A percentile compares a stretch with the other conserved stretches of the same genome.
Conservation (phyloP, 164 flowering plant species). For the Euptelea pleiosperma region DNA sequence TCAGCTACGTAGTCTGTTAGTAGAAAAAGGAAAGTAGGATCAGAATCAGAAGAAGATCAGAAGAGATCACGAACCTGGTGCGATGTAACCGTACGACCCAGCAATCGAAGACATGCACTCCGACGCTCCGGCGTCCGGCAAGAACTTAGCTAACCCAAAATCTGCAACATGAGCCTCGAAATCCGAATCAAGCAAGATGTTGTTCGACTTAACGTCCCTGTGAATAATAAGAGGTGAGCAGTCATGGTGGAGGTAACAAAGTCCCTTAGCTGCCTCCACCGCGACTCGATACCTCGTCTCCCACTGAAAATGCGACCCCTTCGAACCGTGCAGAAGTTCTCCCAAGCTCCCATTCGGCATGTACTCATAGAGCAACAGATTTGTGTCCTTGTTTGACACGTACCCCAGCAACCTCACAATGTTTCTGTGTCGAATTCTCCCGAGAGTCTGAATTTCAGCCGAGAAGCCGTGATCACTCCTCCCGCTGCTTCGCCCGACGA, state of each 20-base stretch:
- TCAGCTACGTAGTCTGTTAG: no score
- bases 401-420: slow-evolving; percentile 80
- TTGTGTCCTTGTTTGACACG: slow-evolving; percentile 76
- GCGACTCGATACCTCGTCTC: slow-evolving; percentile 73
- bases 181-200: slow-evolving; percentile 73
- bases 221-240: slow-evolving; percentile 86
- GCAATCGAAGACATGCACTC: slow-evolving; percentile 95
- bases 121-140: slow-evolving; percentile 68
- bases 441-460: slow-evolving; percentile 86
- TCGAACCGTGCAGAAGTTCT: slow-evolving; percentile 70
- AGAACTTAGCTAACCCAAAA: slow-evolving; percentile 92
- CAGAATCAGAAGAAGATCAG: not conserved
- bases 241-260: slow-evolving; percentile 91
- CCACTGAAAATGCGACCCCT: slow-evolving; percentile 81
- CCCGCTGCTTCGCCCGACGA: slow-evolving; percentile 45
- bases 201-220: slow-evolving; percentile 86
- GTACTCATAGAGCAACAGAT: slow-evolving; percentile 79
- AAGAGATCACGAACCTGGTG: slow-evolving; percentile 60
- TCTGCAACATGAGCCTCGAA: slow-evolving; percentile 95
- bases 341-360: slow-evolving; percentile 97
- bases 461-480: slow-evolving; percentile 72
- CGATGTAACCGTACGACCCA: slow-evolving; percentile 97
- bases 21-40: not conserved
- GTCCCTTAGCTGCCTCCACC: slow-evolving; percentile 75
- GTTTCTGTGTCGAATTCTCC: slow-evolving; percentile 78